Conservation (phyloP, 176 grass and related monocot species). For the bread wheat (Triticum aestivum) region IWGSC_CS_RefSeq_v2.1 NC_057802.1:271595942-271596441, state of each 20-base stretch:
- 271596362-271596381: too few relatives aligned
- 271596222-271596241: not conserved
- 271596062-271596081: not conserved
- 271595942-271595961: not conserved
- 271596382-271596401: too few relatives aligned
- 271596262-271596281: too few relatives aligned
- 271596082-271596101: not conserved
- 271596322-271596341: too few relatives aligned
- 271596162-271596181: not conserved
- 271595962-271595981: slow-evolving; percentile 29
- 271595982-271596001: slow-evolving; percentile 22
- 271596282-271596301: too few relatives aligned
- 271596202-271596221: not conserved
- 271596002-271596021: not conserved
- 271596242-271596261: not conserved
- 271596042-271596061: not conserved
- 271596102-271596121: slow-evolving; percentile 29
- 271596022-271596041: not conserved
- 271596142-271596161: not conserved
- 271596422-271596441: too few relatives aligned
- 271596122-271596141: slow-evolving; percentile 8
- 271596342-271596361: too few relatives aligned
- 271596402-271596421: too few relatives aligned
- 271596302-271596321: too few relatives aligned
- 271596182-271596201: not conserved